These are phyloP conservation scores for Populus ilicifolia DNA, from an alignment of 345 rosid species.

Conservation along the genomic window DNA sequence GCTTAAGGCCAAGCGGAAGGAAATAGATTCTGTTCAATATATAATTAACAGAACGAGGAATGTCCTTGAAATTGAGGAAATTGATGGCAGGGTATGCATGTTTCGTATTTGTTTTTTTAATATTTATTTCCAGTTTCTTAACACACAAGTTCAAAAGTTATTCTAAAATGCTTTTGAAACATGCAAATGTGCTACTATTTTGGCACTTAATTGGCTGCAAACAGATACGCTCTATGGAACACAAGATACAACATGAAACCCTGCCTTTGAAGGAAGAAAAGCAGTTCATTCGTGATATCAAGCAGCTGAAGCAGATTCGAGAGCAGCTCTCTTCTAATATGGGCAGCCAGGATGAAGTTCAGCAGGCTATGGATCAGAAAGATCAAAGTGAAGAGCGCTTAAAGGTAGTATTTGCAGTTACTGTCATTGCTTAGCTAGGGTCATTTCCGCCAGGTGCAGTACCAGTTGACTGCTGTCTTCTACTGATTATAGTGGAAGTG, in stretches of 20 bases:
- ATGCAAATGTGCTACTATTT: conserved; percentile 21
- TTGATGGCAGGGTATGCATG: conserved; percentile 51
- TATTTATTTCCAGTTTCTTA: neutral
- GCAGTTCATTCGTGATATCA: conserved; percentile 59
- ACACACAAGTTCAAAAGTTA: neutral
- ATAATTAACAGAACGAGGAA: conserved; percentile 44
- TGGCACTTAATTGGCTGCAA: neutral
- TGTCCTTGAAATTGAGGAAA: conserved; percentile 53
- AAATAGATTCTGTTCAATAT: conserved; percentile 60
- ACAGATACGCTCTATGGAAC: conserved; percentile 67
- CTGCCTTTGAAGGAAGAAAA: conserved; percentile 73
- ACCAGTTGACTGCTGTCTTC: too few relatives aligned
- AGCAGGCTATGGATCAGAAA: conserved; percentile 55
- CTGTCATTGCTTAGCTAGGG: neutral
- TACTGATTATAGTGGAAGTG: too few relatives aligned
- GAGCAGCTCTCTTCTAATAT: conserved; percentile 50
- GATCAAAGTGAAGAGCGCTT: conserved; percentile 61
- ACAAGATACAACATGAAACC: conserved; percentile 69
- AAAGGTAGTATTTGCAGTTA: conserved; percentile 49
- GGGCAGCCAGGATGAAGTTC: conserved; percentile 57
- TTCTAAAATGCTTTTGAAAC: neutral
- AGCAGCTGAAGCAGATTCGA: conserved; percentile 56
- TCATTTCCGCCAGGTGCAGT: too few relatives aligned
- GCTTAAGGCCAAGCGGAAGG: conserved; percentile 57
- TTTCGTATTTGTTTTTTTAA: neutral